Evolutionary conservation across 805 yeast species (phyloP), one percentile per base, ranked within the genome.

Genomic region (Kodamaea kakaduensis): DNA sequence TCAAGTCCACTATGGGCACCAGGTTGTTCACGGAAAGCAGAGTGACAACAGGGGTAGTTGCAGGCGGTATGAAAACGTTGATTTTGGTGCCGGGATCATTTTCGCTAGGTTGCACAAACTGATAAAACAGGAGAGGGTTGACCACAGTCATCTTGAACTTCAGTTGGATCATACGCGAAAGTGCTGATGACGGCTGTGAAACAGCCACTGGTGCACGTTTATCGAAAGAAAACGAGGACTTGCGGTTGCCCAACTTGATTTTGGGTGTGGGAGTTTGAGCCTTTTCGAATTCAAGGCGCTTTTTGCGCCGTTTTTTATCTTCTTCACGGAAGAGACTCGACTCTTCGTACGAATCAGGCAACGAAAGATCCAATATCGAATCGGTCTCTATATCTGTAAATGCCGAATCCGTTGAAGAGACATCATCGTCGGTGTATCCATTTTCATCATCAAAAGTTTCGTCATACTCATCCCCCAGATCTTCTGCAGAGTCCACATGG

Each of bases 81-180:
- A 56, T 34, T 3, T 32, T 37, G 4, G 46, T 44, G 22, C 44
- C 46, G 3, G 38, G 10, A 15, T 35, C 38, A 12, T 23, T 23
- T 4, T 21, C 19, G 13, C 45, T 46, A 1, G 63, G 56, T 3
- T 57, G 60, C 9, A 57, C 72, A 51, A 64, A 71, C 3, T 50
- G 31, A 45, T 61, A 73, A 36, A 60, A 71, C 6, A 59, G 62
- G 36, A 78, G 52, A 0, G 78, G 77, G 32, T 71, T 62, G 6
- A 49, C 53, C 21, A 62, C 61, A 17, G 65, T 45, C 4, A 60
- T 63, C 19, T 48, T 58, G 31, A 46, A 51, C 35, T 60, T 54
- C 9, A 59, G 51, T 19, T 64, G 64, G 13, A 78, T 67, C 49
- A 77, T 35, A 17, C 17, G 26, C 3, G 38, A 35, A 12, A 35